Percentiles rank a stretch among this genome's conserved stretches.
Conservation (phyloP, 345 rosid species). For the Reutealis trisperma region DNA sequence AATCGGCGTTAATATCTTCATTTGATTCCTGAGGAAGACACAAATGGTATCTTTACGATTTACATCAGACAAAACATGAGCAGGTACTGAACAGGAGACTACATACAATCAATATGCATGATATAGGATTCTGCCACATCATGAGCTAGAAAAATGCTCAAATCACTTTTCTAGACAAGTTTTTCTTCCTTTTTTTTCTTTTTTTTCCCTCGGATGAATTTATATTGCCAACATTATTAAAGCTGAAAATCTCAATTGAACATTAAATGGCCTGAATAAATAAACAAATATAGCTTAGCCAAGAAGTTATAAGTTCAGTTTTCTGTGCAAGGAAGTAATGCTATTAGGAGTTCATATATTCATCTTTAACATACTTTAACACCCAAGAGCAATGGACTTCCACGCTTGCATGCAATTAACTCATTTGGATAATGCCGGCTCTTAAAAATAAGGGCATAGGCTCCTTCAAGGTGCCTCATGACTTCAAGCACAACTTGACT, state of each 20-base stretch:
- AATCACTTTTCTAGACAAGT: background rate
- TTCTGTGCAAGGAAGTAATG: background rate
- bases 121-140: background rate
- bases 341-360: conserved; percentile 11
- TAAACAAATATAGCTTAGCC: background rate
- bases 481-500: conserved; percentile 94
- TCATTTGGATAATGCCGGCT: conserved; percentile 92
- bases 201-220: background rate
- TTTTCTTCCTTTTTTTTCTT: background rate
- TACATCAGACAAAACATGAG: background rate
- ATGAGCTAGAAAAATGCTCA: background rate
- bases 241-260: too few species aligned
- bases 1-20: conserved; percentile 46
- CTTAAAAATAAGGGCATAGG: conserved; percentile 95
- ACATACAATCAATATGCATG: background rate
- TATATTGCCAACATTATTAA: too few species aligned
- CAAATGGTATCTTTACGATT: background rate
- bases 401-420: conserved; percentile 94
- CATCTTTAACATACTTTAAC: conserved; percentile 67
- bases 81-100: background rate
- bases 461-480: conserved; percentile 97
- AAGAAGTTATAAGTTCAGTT: background rate
- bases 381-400: conserved; percentile 91
- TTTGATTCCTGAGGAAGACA: conserved; percentile 51
- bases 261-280: background rate